Evolutionary conservation across 768 basidiomycete genomes (phyloP).

Genomic region (Crassisporium funariophilum): DNA sequence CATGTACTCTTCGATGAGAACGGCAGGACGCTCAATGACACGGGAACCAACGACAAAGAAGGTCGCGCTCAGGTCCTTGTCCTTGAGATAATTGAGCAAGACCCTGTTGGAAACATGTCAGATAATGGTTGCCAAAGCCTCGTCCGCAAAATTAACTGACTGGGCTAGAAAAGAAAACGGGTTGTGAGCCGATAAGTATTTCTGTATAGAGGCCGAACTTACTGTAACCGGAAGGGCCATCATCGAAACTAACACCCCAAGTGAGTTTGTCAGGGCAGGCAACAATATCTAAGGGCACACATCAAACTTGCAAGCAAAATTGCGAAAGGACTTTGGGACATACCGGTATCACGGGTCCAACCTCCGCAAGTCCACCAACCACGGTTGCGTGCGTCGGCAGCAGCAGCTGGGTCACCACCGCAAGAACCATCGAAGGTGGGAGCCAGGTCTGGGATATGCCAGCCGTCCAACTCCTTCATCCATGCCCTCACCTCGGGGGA

Average conservation of each 20-base stretch:
- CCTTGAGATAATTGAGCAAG: conserved; percentile 69
- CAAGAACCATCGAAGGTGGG: conserved; percentile 76
- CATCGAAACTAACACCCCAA: conserved; percentile 87
- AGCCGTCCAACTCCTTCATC: conserved; percentile 76
- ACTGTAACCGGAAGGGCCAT: conserved; percentile 87
- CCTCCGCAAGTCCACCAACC: conserved; percentile 96
- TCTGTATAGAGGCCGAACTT: conserved; percentile 30
- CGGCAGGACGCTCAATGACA: conserved; percentile 72
- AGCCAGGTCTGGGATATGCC: conserved; percentile 63
- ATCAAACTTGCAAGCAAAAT: neutral
- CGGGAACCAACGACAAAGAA: conserved; percentile 93
- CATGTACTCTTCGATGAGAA: conserved; percentile 83
- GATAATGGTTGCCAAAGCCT: conserved; percentile 5
- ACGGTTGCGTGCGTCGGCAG: conserved; percentile 55
- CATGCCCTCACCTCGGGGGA: conserved; percentile 68
- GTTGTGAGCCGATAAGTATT: neutral
- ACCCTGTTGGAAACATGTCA: conserved; percentile 40
- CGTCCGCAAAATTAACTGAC: conserved; percentile 32
- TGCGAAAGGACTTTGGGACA: conserved; percentile 7
- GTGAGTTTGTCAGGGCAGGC: conserved; percentile 67
- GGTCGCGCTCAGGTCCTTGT: conserved; percentile 70
- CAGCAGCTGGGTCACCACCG: conserved; percentile 54
- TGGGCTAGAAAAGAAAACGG: conserved; percentile 41
- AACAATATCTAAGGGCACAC: conserved; percentile 50
- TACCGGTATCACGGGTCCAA: conserved; percentile 53